Evolutionary conservation across 495 filamentous ascomycete species (phyloP), one percentile per base, ranked within the genome.

Genomic region (Xylaria telfairii): DNA sequence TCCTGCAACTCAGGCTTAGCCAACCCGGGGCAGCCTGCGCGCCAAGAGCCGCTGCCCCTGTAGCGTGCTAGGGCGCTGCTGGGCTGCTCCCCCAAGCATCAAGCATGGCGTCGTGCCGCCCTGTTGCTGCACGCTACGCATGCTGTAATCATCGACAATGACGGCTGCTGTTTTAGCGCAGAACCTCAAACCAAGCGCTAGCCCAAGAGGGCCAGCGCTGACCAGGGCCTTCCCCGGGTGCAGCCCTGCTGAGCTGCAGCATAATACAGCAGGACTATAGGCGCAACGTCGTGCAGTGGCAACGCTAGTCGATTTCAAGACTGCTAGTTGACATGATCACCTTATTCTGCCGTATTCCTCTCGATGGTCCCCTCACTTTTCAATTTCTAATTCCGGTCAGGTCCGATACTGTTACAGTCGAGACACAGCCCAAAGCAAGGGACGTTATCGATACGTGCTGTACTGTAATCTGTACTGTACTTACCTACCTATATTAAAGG

Each of bases 111-210:
- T 37, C 8, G 59, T 61, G 59, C 59, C 59, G 59, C 59, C 59
- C 37, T 41, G 57, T 26, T 61, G 34, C 57, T 61, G 57, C 54
- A 57, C 54, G 12, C 56, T 37, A 59, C 19, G 56, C 37, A 64
- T 32, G 39, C 60, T 64, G 12, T 64, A 64, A 64, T 64, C 42
- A 30, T 64, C 24, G 13, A 54, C 34, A 57, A 54, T 69, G 67
- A 62, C 46, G 67, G 53, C 34, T 69, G 24, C 10, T 62, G 56
- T 49, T 69, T 49, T 69, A 69, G 67, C 67, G 67, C 42, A 28
- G 21, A 57, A 61, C 59, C 67, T 66, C 64, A 66, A 66, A 66
- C 64, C 10, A 37, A 65, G 30, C 62, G 30, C 34, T 19, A 65
- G 42, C 44, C 62, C 32, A 65, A 65, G 42, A 49, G 44, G 19